Base-by-base conservation (phyloP, 257 asterid genomes). In the Lantana camara region DNA sequence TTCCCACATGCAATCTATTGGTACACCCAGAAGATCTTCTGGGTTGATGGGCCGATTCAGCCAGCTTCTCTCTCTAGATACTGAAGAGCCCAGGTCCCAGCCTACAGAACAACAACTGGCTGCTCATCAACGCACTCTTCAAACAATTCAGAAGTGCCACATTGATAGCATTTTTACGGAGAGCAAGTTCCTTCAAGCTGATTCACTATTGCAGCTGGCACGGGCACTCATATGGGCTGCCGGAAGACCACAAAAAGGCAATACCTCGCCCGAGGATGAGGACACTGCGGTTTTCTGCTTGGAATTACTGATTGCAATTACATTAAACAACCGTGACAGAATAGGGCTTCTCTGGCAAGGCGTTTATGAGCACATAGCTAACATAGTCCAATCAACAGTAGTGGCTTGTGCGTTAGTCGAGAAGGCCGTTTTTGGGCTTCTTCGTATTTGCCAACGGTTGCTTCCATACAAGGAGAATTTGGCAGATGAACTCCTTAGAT, bases 41-140 rank as follows among this genome's bases (percentile, higher is more conserved):
- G 98, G 97, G 51, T 81, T 89, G 59, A 92, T 92, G 98, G 97
- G 97, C 23, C 81, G 97, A 60, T 92, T 92, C 77, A 92, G 98
- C 79, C 98, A 89, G 75, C 97, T 92, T 46, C 77, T 92, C 32
- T 92, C 97, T 54, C 87, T 92, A 38, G 97, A 92, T 66, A 82
- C 96, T 9, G 98, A 92, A 76, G 98, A 92, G 74, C 96, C 98
- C 22, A 81, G 96, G 73, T 89, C 95, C 48, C 97, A 89, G 69
- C 97, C 97, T 40, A 85, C 98, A 9, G 98, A 92, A 61, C 93
- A 86, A 75, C 98, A 92, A 78, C 93, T 92, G 50, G 96, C 95
- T 40, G 97, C 98, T 70, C 98, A 89, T 79, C 98, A 92, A 61
- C 96, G 95, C 63, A 89, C 98, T 0, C 91, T 92, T 59, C 96